Evolutionary conservation across 2,329 filamentous ascomycete genomes (phyloP).

Genomic region (Fusarium foetens): DNA sequence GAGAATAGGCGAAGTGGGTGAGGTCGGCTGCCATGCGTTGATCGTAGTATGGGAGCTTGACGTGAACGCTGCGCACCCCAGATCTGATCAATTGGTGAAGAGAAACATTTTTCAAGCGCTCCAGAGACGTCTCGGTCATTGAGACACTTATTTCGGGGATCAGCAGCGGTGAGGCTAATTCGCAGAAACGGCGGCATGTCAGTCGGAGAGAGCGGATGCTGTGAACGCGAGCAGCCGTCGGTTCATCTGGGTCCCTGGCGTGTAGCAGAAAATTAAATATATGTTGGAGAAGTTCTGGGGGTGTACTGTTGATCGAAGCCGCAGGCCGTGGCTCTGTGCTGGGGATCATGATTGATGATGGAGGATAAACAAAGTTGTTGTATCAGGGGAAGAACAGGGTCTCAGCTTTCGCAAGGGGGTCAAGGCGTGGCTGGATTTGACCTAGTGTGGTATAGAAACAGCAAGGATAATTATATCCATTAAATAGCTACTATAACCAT

Average conservation of each 20-base stretch:
- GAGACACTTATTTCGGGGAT: not conserved
- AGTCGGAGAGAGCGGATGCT: not conserved
- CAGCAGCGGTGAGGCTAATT: not conserved
- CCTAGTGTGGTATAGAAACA: too few species aligned
- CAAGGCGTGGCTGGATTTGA: too few species aligned
- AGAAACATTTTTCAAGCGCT: not conserved
- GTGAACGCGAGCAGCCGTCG: not conserved
- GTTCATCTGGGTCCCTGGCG: not conserved
- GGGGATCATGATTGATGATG: not conserved
- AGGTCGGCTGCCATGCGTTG: not conserved
- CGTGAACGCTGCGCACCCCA: not conserved
- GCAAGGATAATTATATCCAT: too few species aligned
- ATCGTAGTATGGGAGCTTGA: not conserved
- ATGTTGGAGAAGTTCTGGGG: not conserved
- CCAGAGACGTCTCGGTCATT: not conserved
- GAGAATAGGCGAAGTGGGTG: not conserved
- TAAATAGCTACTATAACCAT: not conserved
- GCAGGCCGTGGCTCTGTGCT: not conserved
- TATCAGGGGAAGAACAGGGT: not conserved
- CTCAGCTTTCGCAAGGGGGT: too few species aligned
- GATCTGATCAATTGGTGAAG: not conserved
- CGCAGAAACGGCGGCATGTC: not conserved
- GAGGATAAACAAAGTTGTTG: not conserved
- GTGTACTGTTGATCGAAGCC: not conserved
- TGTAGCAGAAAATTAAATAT: not conserved